These are phyloP conservation scores for Alternaria hordeiaustralica DNA, from an alignment of 2,329 filamentous ascomycete species.

Conservation along the genomic window DNA sequence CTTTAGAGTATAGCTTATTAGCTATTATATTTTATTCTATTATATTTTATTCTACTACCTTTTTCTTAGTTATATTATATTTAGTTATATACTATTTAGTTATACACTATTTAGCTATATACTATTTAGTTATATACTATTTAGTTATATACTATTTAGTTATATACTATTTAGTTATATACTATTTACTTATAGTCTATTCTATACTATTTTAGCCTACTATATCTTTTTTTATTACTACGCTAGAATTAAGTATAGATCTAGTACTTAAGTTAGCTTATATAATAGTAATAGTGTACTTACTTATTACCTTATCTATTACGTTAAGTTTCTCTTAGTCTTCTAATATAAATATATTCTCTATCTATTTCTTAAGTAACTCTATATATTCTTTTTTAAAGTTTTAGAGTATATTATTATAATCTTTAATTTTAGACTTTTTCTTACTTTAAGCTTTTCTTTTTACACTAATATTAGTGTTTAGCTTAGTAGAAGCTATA, in stretches of 20 bases:
- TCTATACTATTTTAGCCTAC: not conserved
- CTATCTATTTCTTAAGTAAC: not conserved
- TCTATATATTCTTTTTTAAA: constrained; percentile 6
- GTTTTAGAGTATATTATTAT: constrained; percentile 1
- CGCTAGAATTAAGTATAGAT: not conserved
- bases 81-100: not conserved
- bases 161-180: not conserved
- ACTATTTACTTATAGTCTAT: not conserved
- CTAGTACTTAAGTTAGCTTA: not conserved
- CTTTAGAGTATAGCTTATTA: not conserved
- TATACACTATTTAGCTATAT: too few species aligned
- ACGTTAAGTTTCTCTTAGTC: not conserved
- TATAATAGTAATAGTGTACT: not conserved
- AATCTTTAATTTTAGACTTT: not conserved
- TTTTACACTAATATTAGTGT: not conserved
- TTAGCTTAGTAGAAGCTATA: not conserved
- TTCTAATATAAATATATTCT: not conserved
- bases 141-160: not conserved
- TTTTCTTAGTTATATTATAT: not conserved
- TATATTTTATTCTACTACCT: not conserved
- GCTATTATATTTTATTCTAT: not conserved
- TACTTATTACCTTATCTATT: not conserved
- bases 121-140: not conserved
- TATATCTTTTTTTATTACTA: not conserved
- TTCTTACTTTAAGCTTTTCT: not conserved